Evolutionary conservation across 495 filamentous ascomycete species (phyloP).

Genomic region (Hypoxylon perforatum): DNA sequence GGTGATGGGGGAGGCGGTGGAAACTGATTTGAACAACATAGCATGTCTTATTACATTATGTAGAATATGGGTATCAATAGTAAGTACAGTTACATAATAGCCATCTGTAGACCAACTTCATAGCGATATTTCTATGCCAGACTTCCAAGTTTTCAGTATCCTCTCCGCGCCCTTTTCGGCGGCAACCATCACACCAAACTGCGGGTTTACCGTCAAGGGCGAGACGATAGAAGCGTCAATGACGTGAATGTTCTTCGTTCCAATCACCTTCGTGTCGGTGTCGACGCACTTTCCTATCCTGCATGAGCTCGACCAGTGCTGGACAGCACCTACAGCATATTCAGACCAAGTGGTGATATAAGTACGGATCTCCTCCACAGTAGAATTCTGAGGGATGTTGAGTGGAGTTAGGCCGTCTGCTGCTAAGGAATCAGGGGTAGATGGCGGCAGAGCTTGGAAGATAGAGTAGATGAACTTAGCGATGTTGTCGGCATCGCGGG

Average conservation of each 20-base stretch:
- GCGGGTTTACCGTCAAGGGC: conserved; percentile 54
- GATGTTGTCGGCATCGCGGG: conserved; percentile 51
- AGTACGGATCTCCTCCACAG: conserved; percentile 46
- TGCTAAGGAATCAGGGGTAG: conserved; percentile 36
- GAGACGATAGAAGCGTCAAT: conserved; percentile 54
- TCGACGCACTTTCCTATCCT: conserved; percentile 53
- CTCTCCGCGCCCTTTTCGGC: conserved; percentile 53
- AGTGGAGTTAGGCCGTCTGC: conserved; percentile 47
- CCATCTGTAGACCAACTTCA: not conserved
- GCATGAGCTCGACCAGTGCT: conserved; percentile 55
- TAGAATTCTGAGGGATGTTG: conserved; percentile 48
- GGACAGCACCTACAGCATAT: conserved; percentile 53
- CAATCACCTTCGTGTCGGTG: conserved; percentile 47
- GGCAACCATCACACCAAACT: conserved; percentile 54
- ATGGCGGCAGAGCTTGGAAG: conserved; percentile 49
- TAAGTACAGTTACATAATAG: not conserved
- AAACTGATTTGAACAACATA: not conserved
- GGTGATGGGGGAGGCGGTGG: conserved; percentile 9
- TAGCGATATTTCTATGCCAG: not conserved
- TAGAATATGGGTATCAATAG: conserved; percentile 8
- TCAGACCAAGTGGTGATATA: conserved; percentile 52
- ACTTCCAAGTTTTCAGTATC: conserved; percentile 42
- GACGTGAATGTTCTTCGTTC: conserved; percentile 51
- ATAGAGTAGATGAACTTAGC: conserved; percentile 54
- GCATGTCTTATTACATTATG: conserved; percentile 2